These are phyloP conservation scores for Fusarium robinianum DNA, from an alignment of 2,329 filamentous ascomycete genomes.

Conservation along the genomic window DNA sequence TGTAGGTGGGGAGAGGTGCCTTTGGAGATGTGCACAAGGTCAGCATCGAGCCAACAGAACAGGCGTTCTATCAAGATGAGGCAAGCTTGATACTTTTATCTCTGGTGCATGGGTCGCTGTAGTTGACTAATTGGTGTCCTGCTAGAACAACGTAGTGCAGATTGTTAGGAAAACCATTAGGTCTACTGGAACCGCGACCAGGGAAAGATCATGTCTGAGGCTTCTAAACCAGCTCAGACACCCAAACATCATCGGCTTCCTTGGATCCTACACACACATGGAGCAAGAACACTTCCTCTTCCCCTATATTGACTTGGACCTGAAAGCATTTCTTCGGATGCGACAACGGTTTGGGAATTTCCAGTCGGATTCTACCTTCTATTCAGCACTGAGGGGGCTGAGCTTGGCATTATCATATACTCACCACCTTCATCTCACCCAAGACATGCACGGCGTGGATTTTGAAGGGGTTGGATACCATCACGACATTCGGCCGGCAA, in stretches of 20 bases:
- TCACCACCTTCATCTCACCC: slow-evolving; percentile 1
- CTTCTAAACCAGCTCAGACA: slow-evolving; percentile 3
- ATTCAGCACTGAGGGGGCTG: not conserved
- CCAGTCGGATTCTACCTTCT: not conserved
- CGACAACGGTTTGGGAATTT: not conserved
- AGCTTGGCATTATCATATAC: slow-evolving; percentile 1
- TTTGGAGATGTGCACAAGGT: too few species aligned
- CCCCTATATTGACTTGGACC: not conserved
- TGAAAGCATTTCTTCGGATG: not conserved
- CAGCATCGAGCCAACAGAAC: too few species aligned
- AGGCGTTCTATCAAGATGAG: too few species aligned
- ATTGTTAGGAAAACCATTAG: not conserved
- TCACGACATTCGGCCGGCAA: not conserved
- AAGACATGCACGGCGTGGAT: not conserved
- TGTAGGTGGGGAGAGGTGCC: too few species aligned
- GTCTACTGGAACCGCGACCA: too few species aligned
- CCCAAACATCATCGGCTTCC: slow-evolving; percentile 1
- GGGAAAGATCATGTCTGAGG: not conserved
- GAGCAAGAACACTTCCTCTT: not conserved
- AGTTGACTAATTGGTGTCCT: too few species aligned
- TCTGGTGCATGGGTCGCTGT: too few species aligned
- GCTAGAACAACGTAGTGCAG: too few species aligned
- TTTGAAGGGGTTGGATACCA: slow-evolving; percentile 1
- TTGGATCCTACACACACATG: slow-evolving; percentile 1
- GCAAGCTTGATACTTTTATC: too few species aligned